Base-by-base conservation (phyloP, 805 yeast genomes). In the Suhomyces canberraensis region DNA sequence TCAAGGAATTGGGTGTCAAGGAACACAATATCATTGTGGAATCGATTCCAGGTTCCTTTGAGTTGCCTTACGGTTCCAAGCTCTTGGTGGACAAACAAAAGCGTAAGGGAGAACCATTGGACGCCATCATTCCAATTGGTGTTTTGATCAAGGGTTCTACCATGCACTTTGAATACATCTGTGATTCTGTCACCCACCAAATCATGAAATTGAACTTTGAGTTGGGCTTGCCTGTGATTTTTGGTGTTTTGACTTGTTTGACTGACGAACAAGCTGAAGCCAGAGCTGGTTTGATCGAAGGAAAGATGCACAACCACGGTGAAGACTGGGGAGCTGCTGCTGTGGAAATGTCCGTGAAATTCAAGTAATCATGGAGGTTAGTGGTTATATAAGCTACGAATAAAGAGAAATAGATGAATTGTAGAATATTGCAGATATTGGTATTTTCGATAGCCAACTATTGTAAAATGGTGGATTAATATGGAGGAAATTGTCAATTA, bases 241-340 rank as follows among this genome's bases (percentile, higher is more conserved):
- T 89, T 56, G 98, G 98, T 45, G 79, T 93, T 19, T 75, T 93
- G 53, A 93, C 98, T 15, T 90, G 96, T 62, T 63, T 90, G 50
- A 90, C 96, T 19, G 96, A 89, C 49, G 90, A 84, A 53, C 98
- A 93, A 68, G 98, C 98, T 11, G 76, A 82, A 48, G 80, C 81
- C 15, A 81, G 98, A 64, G 95, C 98, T 9, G 98, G 98, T 17
- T 67, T 91, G 44, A 60, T 71, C 26, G 64, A 64, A 20, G 88
- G 84, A 40, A 79, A 79, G 49, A 76, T 81, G 80, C 98, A 93
- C 63, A 91, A 91, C 69, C 98, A 93, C 56, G 98, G 98, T 46
- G 87, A 77, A 55, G 98, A 93, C 61, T 91, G 98, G 98, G 98
- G 95, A 49, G 90, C 95, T 24, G 96, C 97, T 37, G 98, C 98